Conservation (phyloP, 2,329 filamentous ascomycete species). For the Diaporthe velutina region DNA sequence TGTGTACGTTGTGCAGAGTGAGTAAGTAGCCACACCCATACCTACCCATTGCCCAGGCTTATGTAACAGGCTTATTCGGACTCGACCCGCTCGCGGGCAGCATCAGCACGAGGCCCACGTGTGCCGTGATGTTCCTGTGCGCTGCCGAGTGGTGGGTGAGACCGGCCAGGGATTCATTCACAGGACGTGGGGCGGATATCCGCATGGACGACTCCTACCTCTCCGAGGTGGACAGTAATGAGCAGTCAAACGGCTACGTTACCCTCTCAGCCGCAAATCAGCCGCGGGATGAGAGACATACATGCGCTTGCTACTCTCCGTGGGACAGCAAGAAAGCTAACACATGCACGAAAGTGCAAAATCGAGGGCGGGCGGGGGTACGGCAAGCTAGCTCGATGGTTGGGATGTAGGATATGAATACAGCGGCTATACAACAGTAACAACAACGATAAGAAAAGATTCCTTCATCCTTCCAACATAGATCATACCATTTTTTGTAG, state of each 20-base stretch:
- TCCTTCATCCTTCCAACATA: conserved; percentile 13
- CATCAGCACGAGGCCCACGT: background rate
- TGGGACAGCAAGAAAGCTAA: too few relatives aligned
- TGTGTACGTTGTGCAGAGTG: background rate
- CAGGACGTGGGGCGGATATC: background rate
- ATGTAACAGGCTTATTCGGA: background rate
- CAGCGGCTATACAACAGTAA: conserved; percentile 19
- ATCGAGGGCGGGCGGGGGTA: background rate
- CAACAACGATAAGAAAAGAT: background rate
- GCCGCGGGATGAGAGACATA: conserved; percentile 4
- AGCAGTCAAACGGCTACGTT: background rate
- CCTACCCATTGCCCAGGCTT: background rate
- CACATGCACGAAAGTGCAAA: background rate
- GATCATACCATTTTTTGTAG: background rate
- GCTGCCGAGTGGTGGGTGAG: background rate
- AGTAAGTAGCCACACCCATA: background rate
- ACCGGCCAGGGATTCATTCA: background rate
- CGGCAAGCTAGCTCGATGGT: background rate
- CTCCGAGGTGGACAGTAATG: background rate
- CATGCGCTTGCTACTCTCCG: too few relatives aligned
- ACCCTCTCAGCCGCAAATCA: conserved; percentile 1
- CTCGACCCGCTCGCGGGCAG: background rate
- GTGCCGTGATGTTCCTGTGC: background rate
- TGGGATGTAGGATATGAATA: conserved; percentile 14
- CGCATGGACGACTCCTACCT: background rate